Base-by-base conservation (phyloP, 2,329 filamentous ascomycete genomes). In the Colletotrichum sansevieriae region DNA sequence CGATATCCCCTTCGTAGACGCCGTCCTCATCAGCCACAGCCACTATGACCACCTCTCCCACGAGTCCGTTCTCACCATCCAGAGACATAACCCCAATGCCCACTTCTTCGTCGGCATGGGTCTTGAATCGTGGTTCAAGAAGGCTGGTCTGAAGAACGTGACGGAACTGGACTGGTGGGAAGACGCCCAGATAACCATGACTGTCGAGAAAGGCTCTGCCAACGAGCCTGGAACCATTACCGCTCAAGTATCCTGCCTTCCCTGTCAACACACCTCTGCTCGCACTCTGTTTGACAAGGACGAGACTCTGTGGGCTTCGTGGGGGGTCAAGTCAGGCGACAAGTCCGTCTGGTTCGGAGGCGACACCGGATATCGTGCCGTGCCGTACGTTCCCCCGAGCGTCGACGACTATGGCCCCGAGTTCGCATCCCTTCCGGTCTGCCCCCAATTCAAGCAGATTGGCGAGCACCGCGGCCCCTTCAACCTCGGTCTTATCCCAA, bases 141-240 rank as follows among this genome's bases (percentile, higher is more conserved):
- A 84, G 3, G 85, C 84, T 29, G 93, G 93, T 1, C 88, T 97
- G 62, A 72, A 86, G 1, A 92, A 94, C 68, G 91, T 95, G 49
- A 97, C 93, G 0, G 95, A 98, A 81, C 79, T 98, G 75, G 95
- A 98, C 80, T 98, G 95, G 95, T 98, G 95, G 95, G 91, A 97
- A 73, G 91, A 93, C 71, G 86, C 89, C 6, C 90, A 95, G 55
- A 79, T 97, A n/a, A 88, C 83, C 0, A 80, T 97, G 29, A 83
- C 86, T 13, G 76, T 70, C 80, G 7, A 74, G 75, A 73, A 78
- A 74, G 68, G 72, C 37, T 29, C 70, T 54, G 54, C 74, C 61
- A 46, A 65, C 35, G 72, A 71, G 3, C 73, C 74, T n/a, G 74
- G 78, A 49, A 83, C 85, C 49, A 93, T 97, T 71, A 85, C 83